These are phyloP conservation scores for Phyllostachys edulis DNA, from an alignment of 176 grass and related monocot species.

Conservation along the genomic window DNA sequence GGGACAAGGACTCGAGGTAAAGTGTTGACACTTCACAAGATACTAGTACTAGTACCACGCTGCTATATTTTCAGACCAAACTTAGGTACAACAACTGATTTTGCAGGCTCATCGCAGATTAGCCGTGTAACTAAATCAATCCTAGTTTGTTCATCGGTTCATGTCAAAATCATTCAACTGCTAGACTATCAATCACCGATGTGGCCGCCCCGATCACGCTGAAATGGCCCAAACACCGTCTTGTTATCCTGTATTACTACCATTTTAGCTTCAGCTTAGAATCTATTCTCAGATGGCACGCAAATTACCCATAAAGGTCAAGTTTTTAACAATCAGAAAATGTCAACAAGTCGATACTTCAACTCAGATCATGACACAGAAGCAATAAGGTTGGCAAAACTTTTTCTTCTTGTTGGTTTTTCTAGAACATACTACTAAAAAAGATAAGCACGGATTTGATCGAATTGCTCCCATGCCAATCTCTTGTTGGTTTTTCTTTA, in stretches of 20 bases:
- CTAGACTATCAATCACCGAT: neutral
- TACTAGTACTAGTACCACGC: neutral
- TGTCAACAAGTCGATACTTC: neutral
- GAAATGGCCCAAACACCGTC: neutral
- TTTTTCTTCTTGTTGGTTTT: neutral
- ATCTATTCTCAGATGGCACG: neutral
- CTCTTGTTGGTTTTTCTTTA: neutral
- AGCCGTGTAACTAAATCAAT: neutral
- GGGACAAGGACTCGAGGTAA: no score
- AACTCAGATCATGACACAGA: neutral
- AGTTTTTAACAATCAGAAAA: neutral
- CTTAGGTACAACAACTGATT: neutral
- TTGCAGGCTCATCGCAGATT: neutral
- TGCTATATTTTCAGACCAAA: no score
- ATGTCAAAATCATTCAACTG: neutral
- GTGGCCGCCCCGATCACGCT: neutral
- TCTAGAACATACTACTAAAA: neutral
- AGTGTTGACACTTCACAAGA: neutral
- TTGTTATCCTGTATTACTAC: neutral
- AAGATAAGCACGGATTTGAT: slow-evolving; percentile 26
- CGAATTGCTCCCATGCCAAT: slow-evolving; percentile 6
- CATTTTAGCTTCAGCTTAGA: neutral
- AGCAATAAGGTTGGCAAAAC: neutral
- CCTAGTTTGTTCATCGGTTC: neutral
- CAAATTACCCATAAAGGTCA: neutral